Base-by-base conservation (phyloP, 1,139 yeast species). In the Saccharomyces hybrid region DNA sequence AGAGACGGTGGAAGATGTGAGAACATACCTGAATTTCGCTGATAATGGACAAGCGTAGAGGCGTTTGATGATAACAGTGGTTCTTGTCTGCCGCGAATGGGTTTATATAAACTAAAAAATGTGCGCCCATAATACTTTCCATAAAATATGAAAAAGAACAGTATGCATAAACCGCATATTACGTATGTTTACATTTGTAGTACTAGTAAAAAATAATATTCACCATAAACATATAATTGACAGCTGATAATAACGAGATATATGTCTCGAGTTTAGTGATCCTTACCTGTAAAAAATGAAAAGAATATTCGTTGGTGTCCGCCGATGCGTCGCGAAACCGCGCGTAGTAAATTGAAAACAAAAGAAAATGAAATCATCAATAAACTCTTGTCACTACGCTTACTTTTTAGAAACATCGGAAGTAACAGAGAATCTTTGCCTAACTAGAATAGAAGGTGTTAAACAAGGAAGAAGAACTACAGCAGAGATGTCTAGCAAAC, bases 21-120 rank as follows among this genome's bases (percentile, higher is more conserved):
- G 56, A 31, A 57, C 61, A 44, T 62, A 60, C 48, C 51, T 62
- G 32, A 57, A 57, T 30, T 62, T 54, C 51, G 60, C 59, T 8
- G 62, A 59, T 30, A 48, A 54, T 44, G 52, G 38, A n/a, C 20
- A 48, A 38, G 8, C 14, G 7, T 38, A 38, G 44, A 38, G 31
- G 30, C 30, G 32, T 30, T 30, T 30, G n/a, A 30, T 30, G 32
- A 30, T 30, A 30, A 5, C 34, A 11, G 34, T 31, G 34, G 34
- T 31, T 31, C 14, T 1, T 31, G 14, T 31, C 34, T 0, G 34
- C 34, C 34, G 34, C 34, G 34, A 31, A 13, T 31, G 31, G 31
- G 31, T 28, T 28, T 28, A 28, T 28, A 2, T 28, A 31, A 31
- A 31, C 34, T 31, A 31, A 2, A 4, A 11, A 31, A 31, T 31